Evolutionary conservation across 352 stramenopile genomes (phyloP).

Genomic region (Globisporangium rhizosaccharum): DNA sequence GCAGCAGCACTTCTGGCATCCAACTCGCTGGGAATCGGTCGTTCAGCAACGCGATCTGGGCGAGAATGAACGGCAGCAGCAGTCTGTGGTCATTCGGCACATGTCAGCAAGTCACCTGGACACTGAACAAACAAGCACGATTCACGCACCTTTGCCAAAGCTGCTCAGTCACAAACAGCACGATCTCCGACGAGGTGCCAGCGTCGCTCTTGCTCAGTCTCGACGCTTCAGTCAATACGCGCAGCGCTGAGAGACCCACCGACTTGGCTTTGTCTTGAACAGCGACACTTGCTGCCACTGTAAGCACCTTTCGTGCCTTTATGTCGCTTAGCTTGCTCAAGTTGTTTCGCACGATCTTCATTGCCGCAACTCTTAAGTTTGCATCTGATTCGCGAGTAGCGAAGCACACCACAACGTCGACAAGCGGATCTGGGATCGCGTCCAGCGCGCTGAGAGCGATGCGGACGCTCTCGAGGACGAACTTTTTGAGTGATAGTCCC

Average conservation of each 20-base stretch:
- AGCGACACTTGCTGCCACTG: background rate
- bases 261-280: conserved; percentile 1
- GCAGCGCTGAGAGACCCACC: background rate
- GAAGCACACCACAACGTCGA: background rate
- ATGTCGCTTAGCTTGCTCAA: background rate
- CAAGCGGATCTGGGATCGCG: background rate
- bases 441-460: background rate
- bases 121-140: background rate
- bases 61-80: background rate
- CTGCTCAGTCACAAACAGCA: background rate
- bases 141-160: background rate
- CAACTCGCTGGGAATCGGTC: background rate
- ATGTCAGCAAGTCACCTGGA: background rate
- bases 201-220: background rate
- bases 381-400: background rate
- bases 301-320: background rate
- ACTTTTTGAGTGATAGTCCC: background rate
- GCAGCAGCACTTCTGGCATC: background rate
- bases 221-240: background rate
- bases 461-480: background rate
- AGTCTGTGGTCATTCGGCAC: background rate
- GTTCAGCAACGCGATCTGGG: background rate
- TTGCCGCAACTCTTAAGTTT: background rate
- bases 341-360: background rate
- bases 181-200: background rate